These are phyloP conservation scores for Sordariomycetes sp. DNA, from an alignment of 2,329 filamentous ascomycete genomes.

Conservation along the genomic window DNA sequence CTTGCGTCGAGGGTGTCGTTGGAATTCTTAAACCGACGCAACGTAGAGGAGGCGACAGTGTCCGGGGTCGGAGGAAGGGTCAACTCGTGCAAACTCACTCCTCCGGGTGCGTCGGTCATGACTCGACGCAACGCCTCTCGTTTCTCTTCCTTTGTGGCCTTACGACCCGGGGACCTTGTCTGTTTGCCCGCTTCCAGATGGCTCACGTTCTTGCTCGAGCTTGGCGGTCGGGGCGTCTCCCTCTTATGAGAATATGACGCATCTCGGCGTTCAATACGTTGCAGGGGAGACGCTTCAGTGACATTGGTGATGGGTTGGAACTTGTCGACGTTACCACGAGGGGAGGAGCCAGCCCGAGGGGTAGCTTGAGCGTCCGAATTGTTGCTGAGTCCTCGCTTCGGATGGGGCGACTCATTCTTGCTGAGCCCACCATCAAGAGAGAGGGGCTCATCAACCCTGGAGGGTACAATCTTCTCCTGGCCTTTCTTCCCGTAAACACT, in stretches of 20 bases:
- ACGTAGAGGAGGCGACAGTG: slow-evolving; percentile 47
- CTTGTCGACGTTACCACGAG: slow-evolving; percentile 12
- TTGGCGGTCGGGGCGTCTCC: slow-evolving; percentile 17
- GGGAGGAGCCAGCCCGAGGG: neutral
- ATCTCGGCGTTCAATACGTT: slow-evolving; percentile 37
- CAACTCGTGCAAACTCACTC: slow-evolving; percentile 30
- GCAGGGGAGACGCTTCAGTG: slow-evolving; percentile 37
- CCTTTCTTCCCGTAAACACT: slow-evolving; percentile 51
- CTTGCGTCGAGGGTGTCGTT: slow-evolving; percentile 33
- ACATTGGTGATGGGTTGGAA: slow-evolving; percentile 38
- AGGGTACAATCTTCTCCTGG: slow-evolving; percentile 12
- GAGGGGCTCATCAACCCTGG: slow-evolving; percentile 18
- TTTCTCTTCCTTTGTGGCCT: slow-evolving; percentile 34
- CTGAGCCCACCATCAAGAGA: slow-evolving; percentile 16
- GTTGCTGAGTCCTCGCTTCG: neutral
- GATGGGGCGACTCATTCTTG: slow-evolving; percentile 4
- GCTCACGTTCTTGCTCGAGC: neutral
- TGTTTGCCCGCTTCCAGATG: neutral
- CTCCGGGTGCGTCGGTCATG: slow-evolving; percentile 33
- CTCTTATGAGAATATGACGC: slow-evolving; percentile 13
- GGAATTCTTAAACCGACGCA: slow-evolving; percentile 40
- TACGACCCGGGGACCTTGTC: slow-evolving; percentile 10
- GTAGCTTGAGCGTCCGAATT: neutral
- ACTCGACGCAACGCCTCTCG: slow-evolving; percentile 38
- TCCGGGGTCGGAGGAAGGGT: slow-evolving; percentile 49